Percentiles rank a stretch among this genome's conserved stretches.
These are phyloP conservation scores for Vanilla planifolia DNA, from an alignment of 106 monocot genomes.

Conservation along the genomic window DNA sequence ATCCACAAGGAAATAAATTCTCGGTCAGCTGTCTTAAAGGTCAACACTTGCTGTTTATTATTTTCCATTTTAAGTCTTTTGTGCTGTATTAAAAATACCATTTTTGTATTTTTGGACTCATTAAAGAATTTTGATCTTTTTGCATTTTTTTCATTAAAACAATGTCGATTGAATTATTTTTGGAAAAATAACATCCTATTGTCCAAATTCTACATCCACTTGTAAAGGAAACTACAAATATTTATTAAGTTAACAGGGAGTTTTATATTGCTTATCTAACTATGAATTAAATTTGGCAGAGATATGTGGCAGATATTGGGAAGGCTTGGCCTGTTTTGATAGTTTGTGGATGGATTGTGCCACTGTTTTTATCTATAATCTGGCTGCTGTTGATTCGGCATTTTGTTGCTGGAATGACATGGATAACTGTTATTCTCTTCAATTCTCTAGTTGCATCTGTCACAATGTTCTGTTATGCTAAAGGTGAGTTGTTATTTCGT, in stretches of 20 bases:
- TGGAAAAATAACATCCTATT: too few species aligned
- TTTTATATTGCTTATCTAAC: too few species aligned
- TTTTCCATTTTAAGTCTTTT: not conserved
- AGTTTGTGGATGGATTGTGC: conserved; percentile 90
- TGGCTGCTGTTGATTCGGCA: conserved; percentile 93
- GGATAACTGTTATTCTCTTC: conserved; percentile 92
- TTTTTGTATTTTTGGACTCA: too few species aligned
- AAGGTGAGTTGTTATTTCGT: conserved; percentile 48
- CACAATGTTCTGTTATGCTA: conserved; percentile 88
- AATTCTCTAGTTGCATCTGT: conserved; percentile 77
- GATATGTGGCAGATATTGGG: conserved; percentile 95
- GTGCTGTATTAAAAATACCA: not conserved
- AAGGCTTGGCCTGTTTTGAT: conserved; percentile 98
- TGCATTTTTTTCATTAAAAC: too few species aligned
- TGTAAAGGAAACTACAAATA: too few species aligned
- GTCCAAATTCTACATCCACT: too few species aligned
- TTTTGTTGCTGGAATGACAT: conserved; percentile 94
- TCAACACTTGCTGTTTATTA: conserved; percentile 7
- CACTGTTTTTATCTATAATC: conserved; percentile 83
- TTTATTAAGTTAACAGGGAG: too few species aligned
- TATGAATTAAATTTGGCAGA: conserved; percentile 46
- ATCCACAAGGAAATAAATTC: conserved; percentile 76
- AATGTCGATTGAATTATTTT: too few species aligned
- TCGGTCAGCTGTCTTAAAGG: conserved; percentile 90
- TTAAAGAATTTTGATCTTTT: too few species aligned